Evolutionary conservation across 2,329 filamentous ascomycete genomes (phyloP), one percentile per base, ranked within the genome.

Genomic region (Fusarium paranaense): DNA sequence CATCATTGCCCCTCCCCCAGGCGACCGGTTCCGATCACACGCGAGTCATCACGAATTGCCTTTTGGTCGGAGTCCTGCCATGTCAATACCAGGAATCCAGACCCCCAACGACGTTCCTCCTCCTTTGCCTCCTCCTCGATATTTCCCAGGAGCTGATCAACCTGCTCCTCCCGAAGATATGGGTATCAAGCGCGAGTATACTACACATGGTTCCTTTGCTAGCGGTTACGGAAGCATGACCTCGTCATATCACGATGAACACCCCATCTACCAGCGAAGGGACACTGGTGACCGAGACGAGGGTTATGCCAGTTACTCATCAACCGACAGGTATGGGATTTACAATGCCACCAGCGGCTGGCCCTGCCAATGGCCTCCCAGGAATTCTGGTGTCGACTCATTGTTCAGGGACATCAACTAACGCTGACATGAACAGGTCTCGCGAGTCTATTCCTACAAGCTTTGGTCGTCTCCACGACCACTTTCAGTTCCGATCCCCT

Each of bases 401-500:
- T 52, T 30, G 22, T 42, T 68, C 52, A 62, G 50, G 25, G 6
- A 47, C 47, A n/a, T 20, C 52, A 20, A 67, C 69, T 76, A 78
- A 80, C 68, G 67, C 62, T 58, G 20, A 38, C 38, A 47, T 64
- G 45, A 37, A 70, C 63, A 80, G 86, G 60, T 85, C 85, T 20
- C 83, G 85, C 73, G 84, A 86, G 60, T 85, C 85, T 6, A 69
- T 82, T 20, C 71, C 65, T 20, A 69, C 83, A 38, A 82, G 83
- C n/a, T 87, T 89, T 59, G 87, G 88, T 64, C 82, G 87, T 64
- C 85, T 86, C 69, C 87, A 89, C 74, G 86, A 84, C 73, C 86
- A 84, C 42, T 88, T 85, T 66, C 83, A 87, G 66, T 87, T 88
- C 71, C 82, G 83, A 57, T 83, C 85, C 5, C 82, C 83, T 61